Base-by-base conservation (phyloP, 2,329 filamentous ascomycete species). In the Arachnopeziza araneosa region DNA sequence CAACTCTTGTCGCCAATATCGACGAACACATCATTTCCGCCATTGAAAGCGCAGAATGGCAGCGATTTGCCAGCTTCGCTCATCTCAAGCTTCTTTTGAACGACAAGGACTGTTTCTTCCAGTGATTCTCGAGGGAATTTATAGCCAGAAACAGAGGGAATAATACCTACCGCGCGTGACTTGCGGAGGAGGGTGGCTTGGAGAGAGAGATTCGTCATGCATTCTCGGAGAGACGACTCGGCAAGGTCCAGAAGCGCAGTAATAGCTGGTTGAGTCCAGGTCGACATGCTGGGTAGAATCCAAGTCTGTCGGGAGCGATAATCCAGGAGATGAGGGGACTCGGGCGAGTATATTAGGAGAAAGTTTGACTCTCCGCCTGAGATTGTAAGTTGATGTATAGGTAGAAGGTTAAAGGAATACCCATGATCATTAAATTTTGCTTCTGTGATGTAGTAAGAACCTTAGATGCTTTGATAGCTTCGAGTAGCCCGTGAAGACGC, bases 1-100 rank as follows among this genome's bases (percentile, higher is more conserved):
- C 93, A 96, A 57, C 88, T 92, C 77, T 99, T 99, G 77, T 99
- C 95, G 59, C 95, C 95, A 70, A 99, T 97, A 73, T 99, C 95
- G 57, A 99, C 93, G 75, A 99, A 99, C 50, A 98, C 92, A 73
- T 99, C 95, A 63, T 95, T 93, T 12, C 95, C 95, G 57, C 93
- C 95, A 74, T 99, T 99, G 79, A 99, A 99, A 23, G 95, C 95
- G 72, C 95, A 99, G 72, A 98, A 99, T 0, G 95, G 95, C 32
- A 99, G 78, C 24, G 72, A 67, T 50, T 78, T 75, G 1, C 88
- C 89, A 30, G 88, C 88, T 0, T 83, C 77, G 50, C 87, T 90
- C 68, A 93, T 83, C 75, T 98, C 93, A 4, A 99, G 82, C 54
- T 91, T 92, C 73, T 96, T 93, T 75, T 98, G 93, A 21, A 95